phyloP scores from a whole-genome alignment of 106 monocot genomes.

The Ottelia alismoides region DNA sequence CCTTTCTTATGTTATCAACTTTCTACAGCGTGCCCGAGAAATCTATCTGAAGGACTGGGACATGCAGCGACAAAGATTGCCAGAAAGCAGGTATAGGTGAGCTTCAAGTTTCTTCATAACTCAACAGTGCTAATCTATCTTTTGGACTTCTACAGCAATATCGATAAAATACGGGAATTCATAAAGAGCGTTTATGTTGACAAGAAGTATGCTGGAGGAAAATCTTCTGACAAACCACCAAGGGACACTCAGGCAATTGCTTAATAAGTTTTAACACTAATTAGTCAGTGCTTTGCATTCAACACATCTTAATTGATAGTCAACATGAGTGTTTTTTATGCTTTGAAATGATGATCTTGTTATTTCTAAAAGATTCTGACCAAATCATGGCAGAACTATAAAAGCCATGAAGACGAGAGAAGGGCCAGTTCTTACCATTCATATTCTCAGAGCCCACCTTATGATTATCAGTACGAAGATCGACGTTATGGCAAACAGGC shows the following conservation, averaged over 20 bases:
- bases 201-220: constrained; percentile 66
- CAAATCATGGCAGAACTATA: constrained; percentile 8
- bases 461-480: constrained; percentile 41
- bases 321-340: background rate
- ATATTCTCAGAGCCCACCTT: constrained; percentile 30
- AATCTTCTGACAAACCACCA: constrained; percentile 67
- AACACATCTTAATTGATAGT: background rate
- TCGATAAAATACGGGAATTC: constrained; percentile 82
- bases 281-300: background rate
- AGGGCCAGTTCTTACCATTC: constrained; percentile 31
- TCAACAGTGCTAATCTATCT: background rate
- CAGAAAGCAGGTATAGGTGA: constrained; percentile 15
- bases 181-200: constrained; percentile 89
- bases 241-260: constrained; percentile 52
- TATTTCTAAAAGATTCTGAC: background rate
- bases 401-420: constrained; percentile 18
- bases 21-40: constrained; percentile 22
- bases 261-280: background rate
- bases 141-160: constrained; percentile 37
- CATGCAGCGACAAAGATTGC: constrained; percentile 17
- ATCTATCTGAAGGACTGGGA: constrained; percentile 19
- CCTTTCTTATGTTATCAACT: too few relatives aligned
- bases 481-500: constrained; percentile 61
- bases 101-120: background rate
- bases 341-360: background rate